These are phyloP conservation scores for Ophiorrhiza pumila DNA, from an alignment of 257 asterid species.

Conservation along the genomic window DNA sequence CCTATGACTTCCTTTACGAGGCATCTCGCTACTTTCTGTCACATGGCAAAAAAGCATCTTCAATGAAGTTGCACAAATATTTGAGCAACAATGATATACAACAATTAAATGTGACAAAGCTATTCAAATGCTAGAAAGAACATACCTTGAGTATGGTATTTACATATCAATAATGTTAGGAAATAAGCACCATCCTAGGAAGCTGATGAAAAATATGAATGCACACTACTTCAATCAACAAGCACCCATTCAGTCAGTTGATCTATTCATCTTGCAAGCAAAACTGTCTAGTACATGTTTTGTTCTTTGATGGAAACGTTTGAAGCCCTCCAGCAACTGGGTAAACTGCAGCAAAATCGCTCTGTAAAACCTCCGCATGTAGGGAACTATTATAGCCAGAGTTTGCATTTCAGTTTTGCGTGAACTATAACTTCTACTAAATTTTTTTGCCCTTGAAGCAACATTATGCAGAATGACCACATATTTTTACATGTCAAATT, in stretches of 20 bases:
- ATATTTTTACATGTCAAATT: background rate
- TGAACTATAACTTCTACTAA: background rate
- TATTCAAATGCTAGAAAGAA: background rate
- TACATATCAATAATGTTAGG: background rate
- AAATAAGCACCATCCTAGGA: background rate
- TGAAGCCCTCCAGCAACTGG: background rate
- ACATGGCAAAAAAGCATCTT: background rate
- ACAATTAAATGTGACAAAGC: background rate
- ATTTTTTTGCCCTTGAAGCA: background rate
- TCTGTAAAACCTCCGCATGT: background rate
- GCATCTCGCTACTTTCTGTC: conserved; percentile 56
- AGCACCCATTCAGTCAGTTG: background rate
- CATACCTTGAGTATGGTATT: conserved; percentile 3
- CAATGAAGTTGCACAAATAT: background rate
- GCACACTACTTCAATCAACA: background rate
- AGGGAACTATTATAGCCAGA: background rate
- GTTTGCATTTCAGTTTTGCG: background rate
- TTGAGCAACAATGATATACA: background rate
- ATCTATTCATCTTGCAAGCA: background rate
- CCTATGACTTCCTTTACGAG: conserved; percentile 62
- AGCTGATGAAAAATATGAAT: background rate
- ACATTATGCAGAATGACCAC: background rate
- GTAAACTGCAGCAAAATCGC: background rate
- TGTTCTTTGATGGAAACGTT: background rate
- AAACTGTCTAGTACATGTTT: background rate